Percentiles rank a stretch among this genome's conserved stretches.
phyloP scores from a whole-genome alignment of 1,284 basidiomycete genomes.

The Cronartium quercuum region DNA sequence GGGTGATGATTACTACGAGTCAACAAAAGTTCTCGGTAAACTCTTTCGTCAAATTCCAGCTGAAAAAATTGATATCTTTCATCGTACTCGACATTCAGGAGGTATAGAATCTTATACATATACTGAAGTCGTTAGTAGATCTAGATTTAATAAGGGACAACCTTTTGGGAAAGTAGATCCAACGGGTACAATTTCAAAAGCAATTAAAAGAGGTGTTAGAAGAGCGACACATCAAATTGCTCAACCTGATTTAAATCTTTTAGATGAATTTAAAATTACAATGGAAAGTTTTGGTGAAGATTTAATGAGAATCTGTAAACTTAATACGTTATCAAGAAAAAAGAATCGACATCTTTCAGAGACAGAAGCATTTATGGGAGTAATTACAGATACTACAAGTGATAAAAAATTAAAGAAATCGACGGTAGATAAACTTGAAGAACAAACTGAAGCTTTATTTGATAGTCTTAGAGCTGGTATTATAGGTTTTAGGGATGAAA shows the following conservation, averaged over 20 bases:
- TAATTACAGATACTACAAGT: not conserved
- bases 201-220: not conserved
- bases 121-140: not conserved
- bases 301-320: constrained; percentile 15
- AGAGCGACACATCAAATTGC: not conserved
- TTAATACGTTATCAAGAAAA: constrained; percentile 18
- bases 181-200: not conserved
- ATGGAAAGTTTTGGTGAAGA: constrained; percentile 9
- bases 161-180: not conserved
- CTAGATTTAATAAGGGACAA: not conserved
- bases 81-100: not conserved
- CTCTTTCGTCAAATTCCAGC: constrained; percentile 34
- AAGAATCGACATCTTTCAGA: constrained; percentile 14
- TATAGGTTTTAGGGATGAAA: not conserved
- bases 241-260: not conserved
- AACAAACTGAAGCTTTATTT: not conserved
- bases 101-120: too few relatives aligned
- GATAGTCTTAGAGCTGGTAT: constrained; percentile 2
- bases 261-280: not conserved
- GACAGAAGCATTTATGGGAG: constrained; percentile 22
- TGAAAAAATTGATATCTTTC: constrained; percentile 17
- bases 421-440: not conserved
- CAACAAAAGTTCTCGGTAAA: constrained; percentile 10
- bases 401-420: constrained; percentile 14
- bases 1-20: constrained; percentile 31